A percentile compares a stretch with the other conserved stretches of the same genome.
Evolutionary conservation across 2,329 filamentous ascomycete genomes (phyloP).

Genomic region (Cryphonectria nitschkei): DNA sequence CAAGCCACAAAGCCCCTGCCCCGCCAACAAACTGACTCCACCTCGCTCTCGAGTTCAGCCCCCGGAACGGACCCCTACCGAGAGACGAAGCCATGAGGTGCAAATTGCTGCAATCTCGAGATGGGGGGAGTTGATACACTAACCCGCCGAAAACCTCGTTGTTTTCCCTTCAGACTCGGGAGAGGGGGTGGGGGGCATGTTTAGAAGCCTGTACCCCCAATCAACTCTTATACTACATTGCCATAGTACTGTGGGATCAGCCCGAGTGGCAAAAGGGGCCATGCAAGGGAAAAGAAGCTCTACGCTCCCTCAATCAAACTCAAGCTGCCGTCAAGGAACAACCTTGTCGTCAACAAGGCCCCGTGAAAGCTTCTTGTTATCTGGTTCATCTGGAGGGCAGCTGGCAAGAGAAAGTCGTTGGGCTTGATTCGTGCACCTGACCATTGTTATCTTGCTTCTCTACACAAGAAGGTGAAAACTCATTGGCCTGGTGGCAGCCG

Average conservation of each 20-base stretch:
- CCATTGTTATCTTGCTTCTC: neutral
- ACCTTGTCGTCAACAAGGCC: neutral
- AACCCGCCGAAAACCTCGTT: conserved; percentile 1
- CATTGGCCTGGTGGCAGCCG: neutral
- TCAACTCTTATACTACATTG: neutral
- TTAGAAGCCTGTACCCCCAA: neutral
- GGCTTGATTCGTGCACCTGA: neutral
- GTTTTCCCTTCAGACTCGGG: neutral
- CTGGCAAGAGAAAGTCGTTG: neutral
- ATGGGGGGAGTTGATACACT: neutral
- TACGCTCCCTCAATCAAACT: neutral
- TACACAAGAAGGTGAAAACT: neutral
- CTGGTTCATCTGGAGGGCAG: neutral
- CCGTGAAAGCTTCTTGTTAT: conserved; percentile 2
- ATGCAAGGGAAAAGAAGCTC: neutral
- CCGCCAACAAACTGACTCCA: neutral
- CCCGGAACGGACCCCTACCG: neutral
- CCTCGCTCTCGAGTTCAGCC: conserved; percentile 3
- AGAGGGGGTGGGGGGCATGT: neutral
- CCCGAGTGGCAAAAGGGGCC: neutral
- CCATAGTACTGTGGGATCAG: neutral
- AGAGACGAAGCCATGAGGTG: conserved; percentile 1
- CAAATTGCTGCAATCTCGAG: conserved; percentile 9
- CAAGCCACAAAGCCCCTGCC: neutral
- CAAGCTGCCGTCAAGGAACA: neutral